Evolutionary conservation across 1,284 basidiomycete genomes (phyloP), one percentile per base, ranked within the genome.

Genomic region (Trametes pubescens): DNA sequence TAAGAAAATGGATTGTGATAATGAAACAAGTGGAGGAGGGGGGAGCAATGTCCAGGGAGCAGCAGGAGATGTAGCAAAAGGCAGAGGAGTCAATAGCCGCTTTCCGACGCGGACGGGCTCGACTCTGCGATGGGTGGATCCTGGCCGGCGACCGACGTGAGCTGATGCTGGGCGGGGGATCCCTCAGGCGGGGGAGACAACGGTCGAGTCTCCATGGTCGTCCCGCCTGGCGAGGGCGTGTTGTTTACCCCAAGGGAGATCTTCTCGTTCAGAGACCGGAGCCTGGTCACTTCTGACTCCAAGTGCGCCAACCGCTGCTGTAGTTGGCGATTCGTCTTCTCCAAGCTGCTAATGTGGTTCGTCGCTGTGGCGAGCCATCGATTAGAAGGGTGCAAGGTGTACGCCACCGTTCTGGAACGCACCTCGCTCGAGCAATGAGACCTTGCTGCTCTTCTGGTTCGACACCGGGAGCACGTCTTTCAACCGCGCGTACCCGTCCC

Each of bases 381-480:
- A 48, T 47, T 51, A 68, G 66, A 47, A 26, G 44, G 16, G 61
- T 29, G 32, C 26, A 44, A 49, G 26, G 10, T 46, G 6, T 43
- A 26, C 29, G 40, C 40, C 46, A 65, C 40, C 22, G 68, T 21
- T 61, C 61, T 34, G 46, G 40, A 58, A 77, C 85, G 65, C 72
- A 94, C 93, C 92, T 82, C 94, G 84, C 78, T 95, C 94, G 61
- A 96, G 81, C 58, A 95, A 78, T 34, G 88, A 91, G n/a, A 93
- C 90, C 76, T 96, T 96, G 80, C 91, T 93, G 74, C 89, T 89
- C 79, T 94, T 93, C 81, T 95, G 93, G 77, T 92, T 94, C 16
- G 91, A 92, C 51, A 89, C 83, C 2, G 94, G 94, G 6, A 96
- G 82, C 29, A 91, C 91, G 65, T 93, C 92, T 78, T 94, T 94